phyloP scores from a whole-genome alignment of 331 rosid species.

The Telfairia occidentalis region DNA sequence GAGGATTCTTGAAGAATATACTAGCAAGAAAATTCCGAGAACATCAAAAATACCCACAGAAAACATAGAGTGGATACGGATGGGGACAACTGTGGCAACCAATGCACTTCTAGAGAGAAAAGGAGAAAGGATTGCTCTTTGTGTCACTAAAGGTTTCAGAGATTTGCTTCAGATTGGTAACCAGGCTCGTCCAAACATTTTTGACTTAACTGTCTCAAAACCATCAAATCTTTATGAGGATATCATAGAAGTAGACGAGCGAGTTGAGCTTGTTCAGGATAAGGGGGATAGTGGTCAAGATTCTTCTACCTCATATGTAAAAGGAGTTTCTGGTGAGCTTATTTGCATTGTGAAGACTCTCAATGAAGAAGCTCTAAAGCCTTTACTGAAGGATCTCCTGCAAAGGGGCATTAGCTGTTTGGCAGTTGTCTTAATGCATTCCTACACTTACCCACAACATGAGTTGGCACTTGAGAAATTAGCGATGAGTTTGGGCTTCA shows the following conservation, averaged over 20 bases:
- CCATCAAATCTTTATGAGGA: conserved; percentile 85
- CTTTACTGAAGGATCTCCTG: conserved; percentile 36
- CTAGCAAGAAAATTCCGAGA: conserved; percentile 41
- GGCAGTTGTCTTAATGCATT: conserved; percentile 91
- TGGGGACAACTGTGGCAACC: conserved; percentile 96
- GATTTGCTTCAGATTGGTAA: conserved; percentile 89
- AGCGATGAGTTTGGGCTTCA: conserved; percentile 71
- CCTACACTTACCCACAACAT: conserved; percentile 73
- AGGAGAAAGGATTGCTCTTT: conserved; percentile 84
- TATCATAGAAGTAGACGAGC: conserved; percentile 77
- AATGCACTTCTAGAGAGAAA: conserved; percentile 85
- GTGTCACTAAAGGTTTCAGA: conserved; percentile 84
- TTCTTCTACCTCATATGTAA: conserved; percentile 28
- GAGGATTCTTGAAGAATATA: conserved; percentile 66
- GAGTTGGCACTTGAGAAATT: conserved; percentile 52
- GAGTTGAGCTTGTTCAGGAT: conserved; percentile 52
- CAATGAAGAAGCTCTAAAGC: conserved; percentile 45
- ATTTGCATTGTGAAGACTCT: conserved; percentile 62
- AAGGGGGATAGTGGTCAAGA: conserved; percentile 22
- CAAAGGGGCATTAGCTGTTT: conserved; percentile 68
- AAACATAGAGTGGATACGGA: conserved; percentile 92
- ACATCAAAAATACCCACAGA: conserved; percentile 58
- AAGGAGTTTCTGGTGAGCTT: conserved; percentile 81
- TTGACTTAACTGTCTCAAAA: conserved; percentile 72
- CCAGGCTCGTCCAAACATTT: conserved; percentile 93